Conservation (phyloP, 495 filamentous ascomycete genomes). For the Durotheca rogersii region DNA sequence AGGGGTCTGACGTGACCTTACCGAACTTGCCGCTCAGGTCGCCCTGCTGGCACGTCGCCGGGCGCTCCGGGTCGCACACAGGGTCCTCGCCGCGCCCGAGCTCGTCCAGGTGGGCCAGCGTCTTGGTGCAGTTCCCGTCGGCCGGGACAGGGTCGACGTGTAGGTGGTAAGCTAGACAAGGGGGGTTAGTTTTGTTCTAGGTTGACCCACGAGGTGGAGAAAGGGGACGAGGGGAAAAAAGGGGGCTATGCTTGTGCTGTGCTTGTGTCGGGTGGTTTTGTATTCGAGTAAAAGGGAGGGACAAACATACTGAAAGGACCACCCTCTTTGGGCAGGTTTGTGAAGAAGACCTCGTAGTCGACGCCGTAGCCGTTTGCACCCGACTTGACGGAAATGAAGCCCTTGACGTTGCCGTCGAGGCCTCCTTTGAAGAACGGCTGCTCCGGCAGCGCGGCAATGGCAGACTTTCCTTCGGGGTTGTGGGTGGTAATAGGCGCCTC, state of each 20-base stretch:
- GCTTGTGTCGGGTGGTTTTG: too few species aligned
- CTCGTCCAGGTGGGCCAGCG: slow-evolving; percentile 61
- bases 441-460: slow-evolving; percentile 60
- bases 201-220: too few species aligned
- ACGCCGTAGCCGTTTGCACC: slow-evolving; percentile 62
- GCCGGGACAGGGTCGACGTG: slow-evolving; percentile 71
- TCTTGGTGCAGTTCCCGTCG: slow-evolving; percentile 75
- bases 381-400: slow-evolving; percentile 58
- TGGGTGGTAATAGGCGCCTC: slow-evolving; percentile 58
- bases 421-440: slow-evolving; percentile 48
- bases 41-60: slow-evolving; percentile 76
- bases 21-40: slow-evolving; percentile 85
- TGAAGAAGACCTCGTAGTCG: slow-evolving; percentile 59
- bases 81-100: slow-evolving; percentile 61
- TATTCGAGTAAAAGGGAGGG: too few species aligned
- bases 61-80: slow-evolving; percentile 60
- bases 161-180: slow-evolving; percentile 75
- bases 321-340: slow-evolving; percentile 62
- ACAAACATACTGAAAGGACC: slow-evolving; percentile 69
- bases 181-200: slow-evolving; percentile 11
- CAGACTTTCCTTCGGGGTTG: slow-evolving; percentile 62
- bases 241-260: too few species aligned
- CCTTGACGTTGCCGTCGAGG: slow-evolving; percentile 59
- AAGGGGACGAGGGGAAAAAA: slow-evolving; percentile 15
- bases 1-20: slow-evolving; percentile 53